Evolutionary conservation across 2,329 filamentous ascomycete genomes (phyloP).

Genomic region (Phialophora chinensis): DNA sequence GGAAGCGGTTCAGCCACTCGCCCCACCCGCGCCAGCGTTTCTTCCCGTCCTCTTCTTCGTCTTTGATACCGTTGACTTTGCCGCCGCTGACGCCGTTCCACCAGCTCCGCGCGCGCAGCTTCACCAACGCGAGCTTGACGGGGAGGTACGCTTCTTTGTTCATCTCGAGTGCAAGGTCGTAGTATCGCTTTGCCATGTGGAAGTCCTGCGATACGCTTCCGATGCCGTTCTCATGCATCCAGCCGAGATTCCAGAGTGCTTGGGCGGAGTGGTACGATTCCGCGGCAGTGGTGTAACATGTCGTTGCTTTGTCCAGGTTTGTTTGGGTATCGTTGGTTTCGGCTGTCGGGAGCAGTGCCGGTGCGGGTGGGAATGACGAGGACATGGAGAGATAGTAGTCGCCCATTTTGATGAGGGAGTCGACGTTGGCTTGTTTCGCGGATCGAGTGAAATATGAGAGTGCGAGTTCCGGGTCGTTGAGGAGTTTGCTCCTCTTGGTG

Average conservation of each 20-base stretch:
- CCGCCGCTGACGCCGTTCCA: constrained; percentile 95
- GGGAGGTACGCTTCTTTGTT: constrained; percentile 94
- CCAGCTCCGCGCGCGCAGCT: constrained; percentile 81
- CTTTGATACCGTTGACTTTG: constrained; percentile 88
- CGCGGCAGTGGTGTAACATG: constrained; percentile 89
- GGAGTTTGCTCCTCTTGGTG: constrained; percentile 53
- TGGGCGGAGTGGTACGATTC: constrained; percentile 92
- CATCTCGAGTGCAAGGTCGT: constrained; percentile 88
- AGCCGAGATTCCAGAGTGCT: constrained; percentile 94
- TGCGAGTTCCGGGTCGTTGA: constrained; percentile 67
- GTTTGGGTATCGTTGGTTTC: constrained; percentile 38
- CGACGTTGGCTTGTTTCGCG: constrained; percentile 88
- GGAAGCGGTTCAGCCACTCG: constrained; percentile 87
- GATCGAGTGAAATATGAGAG: constrained; percentile 95
- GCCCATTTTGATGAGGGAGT: constrained; percentile 96
- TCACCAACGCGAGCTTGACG: constrained; percentile 84
- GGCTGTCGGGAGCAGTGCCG: neutral
- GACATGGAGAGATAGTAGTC: constrained; percentile 80
- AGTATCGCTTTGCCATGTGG: constrained; percentile 94
- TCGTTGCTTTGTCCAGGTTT: constrained; percentile 84
- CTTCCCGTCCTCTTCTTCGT: constrained; percentile 68
- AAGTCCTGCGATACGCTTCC: constrained; percentile 87
- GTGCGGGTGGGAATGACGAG: neutral
- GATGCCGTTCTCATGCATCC: constrained; percentile 99
- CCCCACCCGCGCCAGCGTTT: constrained; percentile 76